Evolutionary conservation across 2,329 filamentous ascomycete species (phyloP), one percentile per base, ranked within the genome.

Genomic region (Colletotrichum somersetense): DNA sequence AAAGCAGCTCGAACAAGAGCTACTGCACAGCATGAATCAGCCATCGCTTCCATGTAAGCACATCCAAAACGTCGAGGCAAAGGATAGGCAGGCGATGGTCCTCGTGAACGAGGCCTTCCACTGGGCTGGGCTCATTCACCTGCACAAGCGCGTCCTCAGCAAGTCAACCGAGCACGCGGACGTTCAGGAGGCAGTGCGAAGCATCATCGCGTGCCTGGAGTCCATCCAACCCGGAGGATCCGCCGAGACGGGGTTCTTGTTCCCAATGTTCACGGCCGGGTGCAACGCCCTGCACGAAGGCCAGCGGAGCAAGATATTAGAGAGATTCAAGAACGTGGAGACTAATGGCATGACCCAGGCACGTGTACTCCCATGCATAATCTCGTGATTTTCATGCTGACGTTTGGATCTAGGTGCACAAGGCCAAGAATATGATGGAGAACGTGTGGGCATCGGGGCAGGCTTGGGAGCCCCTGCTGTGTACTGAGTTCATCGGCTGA

Each of bases 221-320:
- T 88, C 87, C 48, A 89, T 96, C 61, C 83, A 89, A 16, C 83
- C 86, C 16, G 91, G 92, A 7, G 91, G 91, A 40, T 90, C 90
- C 20, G 92, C 93, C 0, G 93, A 96, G 80, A 91, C 89, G 11
- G 94, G 92, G 77, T 83, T 93, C 23, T 80, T 96, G 50, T 95
- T 96, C 75, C 93, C 94, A 0, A 90, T 96, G 82, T 96, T 96
- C 80, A 93, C 92, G 1, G 93, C 93, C 1, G 94, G 93, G 0
- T 95, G 93, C 75, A 92, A 96, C 79, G 89, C 91, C 1, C 83
- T 83, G 67, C 87, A 90, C 61, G 77, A 83, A 44, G 81, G 80
- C 3, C 88, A 92, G 75, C 85, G 90, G 62, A 82, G 83, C 33
- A 85, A 89, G 76, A 89, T 96, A 48, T 83, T 93, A 76, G 87